Evolutionary conservation across 1,284 basidiomycete genomes (phyloP), one percentile per base, ranked within the genome.

Genomic region (Ustilago curta): DNA sequence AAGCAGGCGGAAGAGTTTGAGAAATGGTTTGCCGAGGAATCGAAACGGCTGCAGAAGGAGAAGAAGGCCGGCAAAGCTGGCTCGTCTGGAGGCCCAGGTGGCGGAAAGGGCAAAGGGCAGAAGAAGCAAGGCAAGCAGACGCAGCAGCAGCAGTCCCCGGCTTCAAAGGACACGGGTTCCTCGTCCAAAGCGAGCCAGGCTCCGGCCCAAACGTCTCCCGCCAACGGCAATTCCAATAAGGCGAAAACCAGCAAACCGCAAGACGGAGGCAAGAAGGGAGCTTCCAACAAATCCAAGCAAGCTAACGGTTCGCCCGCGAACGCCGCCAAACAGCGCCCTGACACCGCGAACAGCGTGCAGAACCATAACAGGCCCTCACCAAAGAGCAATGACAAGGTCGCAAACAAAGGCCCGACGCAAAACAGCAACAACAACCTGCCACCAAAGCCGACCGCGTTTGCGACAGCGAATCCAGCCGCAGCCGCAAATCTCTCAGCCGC

Each of bases 11-110:
- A 73, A 48, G 81, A 79, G 50, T 84, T 84, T 53, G 82, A 83
- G 47, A 72, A 64, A 47, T 84, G 83, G 83, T 84, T 81, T 48
- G 79, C 82, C n/a, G 72, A 83, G 35, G 83, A 84, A 49, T 77
- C 75, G 42, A 77, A 70, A 27, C 77, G 80, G 8, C 51, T 83
- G 8, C 76, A 78, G 54, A 57, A 67, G 48, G 57, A 80, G 55
- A 59, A 63, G 25, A 75, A 64, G 25, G 59, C 31, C 11, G 47
- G 16, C 52, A 69, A 62, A 29, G 44, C 35, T 19, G 50, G 29
- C 18, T 14, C 21, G n/a, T 31, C 47, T 19, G 47, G 47, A 19
- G 47, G 23, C 21, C 9, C 58, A 5, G 42, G 47, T 16, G 49
- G 37, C 27, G 62, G 58, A 6, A 65, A 70, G 39, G 61, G 68